phyloP scores from a whole-genome alignment of 2,329 filamentous ascomycete species.

The Exophiala sp. region DNA sequence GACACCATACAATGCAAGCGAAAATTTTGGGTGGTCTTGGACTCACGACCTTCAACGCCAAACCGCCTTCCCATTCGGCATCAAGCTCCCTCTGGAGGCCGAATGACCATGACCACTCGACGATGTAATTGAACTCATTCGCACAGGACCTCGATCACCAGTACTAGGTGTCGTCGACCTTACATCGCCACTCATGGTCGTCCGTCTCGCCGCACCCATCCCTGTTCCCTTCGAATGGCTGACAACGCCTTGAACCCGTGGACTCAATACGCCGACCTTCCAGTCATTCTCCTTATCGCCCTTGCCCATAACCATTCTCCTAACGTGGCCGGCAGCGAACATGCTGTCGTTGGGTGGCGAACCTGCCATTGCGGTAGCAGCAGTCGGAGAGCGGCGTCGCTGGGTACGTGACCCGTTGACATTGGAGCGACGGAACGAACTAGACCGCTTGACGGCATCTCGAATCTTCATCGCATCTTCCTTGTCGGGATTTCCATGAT shows the following conservation, averaged over 20 bases:
- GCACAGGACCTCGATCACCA: constrained; percentile 10
- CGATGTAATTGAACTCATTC: constrained; percentile 15
- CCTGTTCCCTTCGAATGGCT: constrained; percentile 36
- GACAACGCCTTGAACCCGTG: constrained; percentile 39
- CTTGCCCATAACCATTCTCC: constrained; percentile 58
- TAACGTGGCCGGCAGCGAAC: constrained; percentile 64
- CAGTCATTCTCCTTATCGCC: constrained; percentile 56
- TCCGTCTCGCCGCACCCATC: constrained; percentile 46
- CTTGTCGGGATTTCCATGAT: constrained; percentile 45
- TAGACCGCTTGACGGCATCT: constrained; percentile 54
- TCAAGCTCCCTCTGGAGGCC: constrained; percentile 21
- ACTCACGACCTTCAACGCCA: constrained; percentile 21
- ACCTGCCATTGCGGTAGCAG: constrained; percentile 37
- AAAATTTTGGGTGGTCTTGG: background rate
- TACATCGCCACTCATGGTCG: constrained; percentile 24
- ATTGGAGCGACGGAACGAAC: constrained; percentile 44
- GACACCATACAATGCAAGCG: background rate
- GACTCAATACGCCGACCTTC: constrained; percentile 58
- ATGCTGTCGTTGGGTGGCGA: constrained; percentile 56
- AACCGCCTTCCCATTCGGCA: constrained; percentile 24
- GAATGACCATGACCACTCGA: constrained; percentile 10
- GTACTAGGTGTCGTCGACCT: constrained; percentile 12
- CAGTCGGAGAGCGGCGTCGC: constrained; percentile 54
- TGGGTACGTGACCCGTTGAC: constrained; percentile 33
- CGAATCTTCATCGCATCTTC: constrained; percentile 54